Evolutionary conservation across 306 rosid species (phyloP), one percentile per base, ranked within the genome.

Genomic region (Quercus glauca): DNA sequence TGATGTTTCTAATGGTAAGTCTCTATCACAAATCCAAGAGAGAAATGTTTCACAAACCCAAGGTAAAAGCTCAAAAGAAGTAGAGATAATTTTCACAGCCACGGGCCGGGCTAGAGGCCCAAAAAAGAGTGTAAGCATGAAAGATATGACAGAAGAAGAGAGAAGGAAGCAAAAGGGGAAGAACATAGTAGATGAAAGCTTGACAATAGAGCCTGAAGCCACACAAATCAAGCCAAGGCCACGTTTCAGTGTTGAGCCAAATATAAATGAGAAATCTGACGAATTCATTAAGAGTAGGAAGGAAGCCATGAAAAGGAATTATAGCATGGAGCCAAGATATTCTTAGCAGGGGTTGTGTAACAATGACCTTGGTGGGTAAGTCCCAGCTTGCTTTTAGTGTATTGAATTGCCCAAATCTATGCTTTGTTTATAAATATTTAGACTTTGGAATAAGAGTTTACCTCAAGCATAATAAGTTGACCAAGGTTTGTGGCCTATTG

Each of bases 231-330:
- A 41, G 73, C 18, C 26, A 63, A 74, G 76, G 72, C 85, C 80
- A 28, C 78, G 65, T 18, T 70, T 85, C 20, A 33, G 76, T 71
- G 71, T 74, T 26, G 81, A 69, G 5, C 68, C 58, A 12, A 78
- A 81, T 33, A 81, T 81, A 43, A 85, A 81, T 13, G 85, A 85
- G 69, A 78, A 74, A 55, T 81, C 85, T 20, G 85, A 81, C 4
- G 85, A 55, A 5, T 85, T 78, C 41, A 85, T 85, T 19, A 69
- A 78, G 5, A 78, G 78, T n/a, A 81, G 81, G 67, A 85, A 78
- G 78, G 85, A 81, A 74, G 88, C 83, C 23, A 53, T 85, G 83
- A 71, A 67, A 69, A 77, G 78, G 23, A 67, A 43, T 60, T 63
- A 68, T 65, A 37, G 23, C 55, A n/a, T 63, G 18, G 63, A 63